Conservation (phyloP, 805 yeast species). For the Pichia thaimueangensis region DNA sequence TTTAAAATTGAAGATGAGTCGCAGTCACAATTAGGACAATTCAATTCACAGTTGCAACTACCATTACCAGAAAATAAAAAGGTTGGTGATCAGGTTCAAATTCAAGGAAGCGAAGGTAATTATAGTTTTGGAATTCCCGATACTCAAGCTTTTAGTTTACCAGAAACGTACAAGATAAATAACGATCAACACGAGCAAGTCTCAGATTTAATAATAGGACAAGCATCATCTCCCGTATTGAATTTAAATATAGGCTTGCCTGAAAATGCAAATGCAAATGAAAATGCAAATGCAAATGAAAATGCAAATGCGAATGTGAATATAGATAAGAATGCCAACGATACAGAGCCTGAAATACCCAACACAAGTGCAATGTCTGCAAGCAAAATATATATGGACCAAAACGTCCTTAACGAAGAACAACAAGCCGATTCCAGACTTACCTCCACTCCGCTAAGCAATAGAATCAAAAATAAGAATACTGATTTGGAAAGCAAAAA, state of each 20-base stretch:
- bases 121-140: neutral
- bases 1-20: constrained; percentile 4
- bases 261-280: neutral
- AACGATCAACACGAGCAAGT: neutral
- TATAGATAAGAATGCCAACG: neutral
- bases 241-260: neutral
- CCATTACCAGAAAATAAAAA: neutral
- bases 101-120: neutral
- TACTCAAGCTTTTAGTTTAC: neutral
- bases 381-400: constrained; percentile 7
- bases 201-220: neutral
- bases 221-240: constrained; percentile 1
- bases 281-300: neutral
- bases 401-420: neutral
- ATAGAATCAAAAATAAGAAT: neutral
- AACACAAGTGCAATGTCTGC: constrained; percentile 13
- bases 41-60: neutral
- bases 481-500: neutral
- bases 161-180: constrained; percentile 1
- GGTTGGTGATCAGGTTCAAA: neutral
- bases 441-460: constrained; percentile 4
- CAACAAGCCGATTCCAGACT: neutral
- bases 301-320: neutral
- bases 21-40: constrained; percentile 2
- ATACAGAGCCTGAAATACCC: constrained; percentile 12